Conservation (phyloP, 495 filamentous ascomycete genomes). For the Neurospora tetraspora region DNA sequence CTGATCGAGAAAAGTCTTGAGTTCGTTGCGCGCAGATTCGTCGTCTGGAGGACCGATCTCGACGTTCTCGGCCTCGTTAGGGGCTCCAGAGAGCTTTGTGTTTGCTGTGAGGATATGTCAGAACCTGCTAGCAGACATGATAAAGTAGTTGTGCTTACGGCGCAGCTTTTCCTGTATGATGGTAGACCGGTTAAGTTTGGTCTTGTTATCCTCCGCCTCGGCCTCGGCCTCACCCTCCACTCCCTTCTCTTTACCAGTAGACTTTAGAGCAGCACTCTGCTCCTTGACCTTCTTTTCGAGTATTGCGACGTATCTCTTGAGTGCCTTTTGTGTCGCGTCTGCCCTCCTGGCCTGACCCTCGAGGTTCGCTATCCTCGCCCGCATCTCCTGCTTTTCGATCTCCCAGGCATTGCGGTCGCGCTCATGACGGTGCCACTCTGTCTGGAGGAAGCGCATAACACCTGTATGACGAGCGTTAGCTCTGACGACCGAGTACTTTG, state of each 20-base stretch:
- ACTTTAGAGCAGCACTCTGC: conserved; percentile 39
- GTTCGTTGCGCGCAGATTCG: conserved; percentile 43
- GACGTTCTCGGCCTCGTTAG: conserved; percentile 8
- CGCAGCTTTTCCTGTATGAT: conserved; percentile 39
- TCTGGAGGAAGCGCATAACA: conserved; percentile 98
- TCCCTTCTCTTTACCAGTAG: conserved; percentile 10
- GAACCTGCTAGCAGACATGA: background rate
- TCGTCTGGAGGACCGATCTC: conserved; percentile 33
- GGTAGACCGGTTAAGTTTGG: conserved; percentile 36
- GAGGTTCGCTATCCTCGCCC: conserved; percentile 88
- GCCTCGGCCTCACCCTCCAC: conserved; percentile 10
- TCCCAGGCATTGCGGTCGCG: conserved; percentile 98
- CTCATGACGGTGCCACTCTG: conserved; percentile 98
- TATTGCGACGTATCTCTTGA: conserved; percentile 82
- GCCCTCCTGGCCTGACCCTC: conserved; percentile 80
- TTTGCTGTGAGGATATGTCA: background rate
- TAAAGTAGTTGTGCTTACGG: conserved; percentile 16
- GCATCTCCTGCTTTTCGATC: conserved; percentile 98
- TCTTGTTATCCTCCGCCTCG: conserved; percentile 15
- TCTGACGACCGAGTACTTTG: background rate
- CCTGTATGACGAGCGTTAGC: conserved; percentile 40
- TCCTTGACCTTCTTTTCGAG: conserved; percentile 83
- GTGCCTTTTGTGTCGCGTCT: conserved; percentile 75
- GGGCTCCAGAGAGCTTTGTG: conserved; percentile 3
- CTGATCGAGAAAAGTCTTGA: conserved; percentile 53